Evolutionary conservation across 2,329 filamentous ascomycete genomes (phyloP), one percentile per base, ranked within the genome.

Genomic region (Scleromitrula shiraiana): DNA sequence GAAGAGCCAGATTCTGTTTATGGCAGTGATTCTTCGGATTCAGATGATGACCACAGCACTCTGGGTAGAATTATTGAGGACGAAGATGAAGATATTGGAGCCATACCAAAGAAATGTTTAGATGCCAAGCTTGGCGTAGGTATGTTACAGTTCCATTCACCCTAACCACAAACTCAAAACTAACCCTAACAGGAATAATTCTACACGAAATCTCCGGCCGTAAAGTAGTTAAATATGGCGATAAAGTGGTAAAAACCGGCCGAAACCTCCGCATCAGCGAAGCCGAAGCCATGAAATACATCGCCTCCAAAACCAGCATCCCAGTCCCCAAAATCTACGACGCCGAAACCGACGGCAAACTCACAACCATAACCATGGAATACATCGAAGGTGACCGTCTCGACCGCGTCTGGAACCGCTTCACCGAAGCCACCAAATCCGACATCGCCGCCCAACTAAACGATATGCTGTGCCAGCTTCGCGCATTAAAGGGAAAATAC

Each of bases 301-400:
- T 74, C 39, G 60, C 64, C 5, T 39, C 60, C 12, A 60, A 70
- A 41, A 74, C 70, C 4, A 62, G 60, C 2, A 64, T 75, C 19
- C 71, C 71, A 4, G 67, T 74, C 0, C 72, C 73, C 2, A 64
- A 65, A 8, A 62, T 75, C 1, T 62, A 70, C 52, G 30, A 50
- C n/a, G 37, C 27, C 8, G 30, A 15, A n/a, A 50, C 15, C 19
- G 41, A 45, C 3, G 37, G 42, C 14, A 29, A 24, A 35, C 17
- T 41, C 9, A 24, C 41, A 3, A 44, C 26, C 27, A 52, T 54
- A 14, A 50, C 43, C 6, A 52, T 54, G 50, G 52, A 54, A 14
- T 51, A 36, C 22, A 44, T 54, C 17, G 37, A 46, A 35, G 52
- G 52, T 4, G 45, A 52, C 0, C 49, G 46, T 5, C 32, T 54